Conservation (phyloP, 2,329 filamentous ascomycete genomes). For the Cercospora zeae-maydis region DNA sequence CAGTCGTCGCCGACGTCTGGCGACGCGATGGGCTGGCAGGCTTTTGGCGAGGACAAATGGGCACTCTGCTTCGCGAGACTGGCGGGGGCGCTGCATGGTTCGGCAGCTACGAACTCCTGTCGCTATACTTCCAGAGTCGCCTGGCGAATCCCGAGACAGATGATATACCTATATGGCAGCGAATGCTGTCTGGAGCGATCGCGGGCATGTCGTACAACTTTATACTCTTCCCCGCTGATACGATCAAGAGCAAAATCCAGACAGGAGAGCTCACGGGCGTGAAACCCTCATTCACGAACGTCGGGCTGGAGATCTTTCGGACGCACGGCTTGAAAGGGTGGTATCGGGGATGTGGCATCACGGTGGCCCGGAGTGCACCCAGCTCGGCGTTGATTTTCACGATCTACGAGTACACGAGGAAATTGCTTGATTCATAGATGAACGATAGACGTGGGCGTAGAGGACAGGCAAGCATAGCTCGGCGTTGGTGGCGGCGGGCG, state of each 20-base stretch:
- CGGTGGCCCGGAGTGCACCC: conserved; percentile 78
- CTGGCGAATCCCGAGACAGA: conserved; percentile 37
- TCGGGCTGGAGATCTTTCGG: conserved; percentile 71
- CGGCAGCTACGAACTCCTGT: conserved; percentile 77
- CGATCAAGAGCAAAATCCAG: conserved; percentile 96
- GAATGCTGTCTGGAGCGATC: conserved; percentile 78
- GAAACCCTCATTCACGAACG: conserved; percentile 65
- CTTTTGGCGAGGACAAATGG: conserved; percentile 93
- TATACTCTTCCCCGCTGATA: conserved; percentile 94
- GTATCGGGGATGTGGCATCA: conserved; percentile 94
- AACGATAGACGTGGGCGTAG: neutral
- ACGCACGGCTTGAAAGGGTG: conserved; percentile 78
- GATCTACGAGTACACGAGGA: conserved; percentile 83
- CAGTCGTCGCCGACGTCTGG: conserved; percentile 75
- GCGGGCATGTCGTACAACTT: conserved; percentile 97
- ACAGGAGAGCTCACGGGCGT: conserved; percentile 60
- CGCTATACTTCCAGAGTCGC: conserved; percentile 59
- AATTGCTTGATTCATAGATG: conserved; percentile 49
- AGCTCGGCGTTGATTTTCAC: conserved; percentile 99
- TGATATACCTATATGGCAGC: conserved; percentile 76
- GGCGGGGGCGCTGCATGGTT: conserved; percentile 96
- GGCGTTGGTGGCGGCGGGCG: neutral
- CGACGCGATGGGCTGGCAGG: conserved; percentile 76
- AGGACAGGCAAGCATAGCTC: conserved; percentile 7
- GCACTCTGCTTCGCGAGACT: conserved; percentile 89